Percentiles rank a stretch among this genome's conserved stretches.
These are phyloP conservation scores for Eimeria zaria DNA, from an alignment of 169 alveolate species.

Conservation along the genomic window DNA sequence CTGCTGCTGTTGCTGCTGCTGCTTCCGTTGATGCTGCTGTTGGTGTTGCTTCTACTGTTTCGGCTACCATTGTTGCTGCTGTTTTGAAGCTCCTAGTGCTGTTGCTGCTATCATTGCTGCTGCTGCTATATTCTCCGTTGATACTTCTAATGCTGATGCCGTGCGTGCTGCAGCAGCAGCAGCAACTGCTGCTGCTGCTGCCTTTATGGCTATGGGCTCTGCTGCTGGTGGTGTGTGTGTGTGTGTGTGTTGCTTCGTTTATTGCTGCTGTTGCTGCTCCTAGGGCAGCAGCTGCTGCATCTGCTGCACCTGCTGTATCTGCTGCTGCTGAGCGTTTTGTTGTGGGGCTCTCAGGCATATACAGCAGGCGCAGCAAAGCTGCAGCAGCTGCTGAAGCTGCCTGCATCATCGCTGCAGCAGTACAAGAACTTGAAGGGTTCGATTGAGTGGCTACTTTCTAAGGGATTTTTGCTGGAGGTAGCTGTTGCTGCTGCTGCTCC, in stretches of 20 bases:
- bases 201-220: background rate
- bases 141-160: too few species aligned
- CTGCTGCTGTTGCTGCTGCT: background rate
- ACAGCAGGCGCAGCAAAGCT: slow-evolving; percentile 22
- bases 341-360: background rate
- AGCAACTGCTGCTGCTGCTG: background rate
- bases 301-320: slow-evolving; percentile 1
- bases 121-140: too few species aligned
- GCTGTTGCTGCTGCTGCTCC: slow-evolving; percentile 30
- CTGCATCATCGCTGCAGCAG: slow-evolving; percentile 68
- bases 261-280: background rate
- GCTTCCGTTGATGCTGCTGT: background rate
- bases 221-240: background rate
- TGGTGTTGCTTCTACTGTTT: background rate
- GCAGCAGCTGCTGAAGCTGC: slow-evolving; percentile 66
- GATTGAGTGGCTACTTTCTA: background rate
- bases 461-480: slow-evolving; percentile 48
- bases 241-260: too few species aligned
- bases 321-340: background rate
- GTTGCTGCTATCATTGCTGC: slow-evolving; percentile 24
- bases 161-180: background rate
- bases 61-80: background rate
- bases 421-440: background rate
- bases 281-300: background rate
- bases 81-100: background rate